A percentile compares a stretch with the other conserved stretches of the same genome.
These are phyloP conservation scores for Penicillium sp. DNA, from an alignment of 2,329 filamentous ascomycete species.

Conservation along the genomic window DNA sequence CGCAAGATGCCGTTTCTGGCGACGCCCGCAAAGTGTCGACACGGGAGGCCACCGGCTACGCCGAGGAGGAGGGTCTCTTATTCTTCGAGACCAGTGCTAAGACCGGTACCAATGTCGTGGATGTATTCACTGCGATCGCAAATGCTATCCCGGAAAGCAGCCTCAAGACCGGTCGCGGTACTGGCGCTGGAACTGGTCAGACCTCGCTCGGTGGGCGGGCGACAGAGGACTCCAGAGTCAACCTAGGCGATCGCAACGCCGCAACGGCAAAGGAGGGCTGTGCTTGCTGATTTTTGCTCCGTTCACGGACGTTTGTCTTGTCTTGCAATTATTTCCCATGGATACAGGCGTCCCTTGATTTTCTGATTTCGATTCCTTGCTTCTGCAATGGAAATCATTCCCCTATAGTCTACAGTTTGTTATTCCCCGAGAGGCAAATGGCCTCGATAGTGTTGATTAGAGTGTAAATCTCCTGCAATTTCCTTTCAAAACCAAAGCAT, in stretches of 20 bases:
- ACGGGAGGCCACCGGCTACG: slow-evolving; percentile 89
- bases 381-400: slow-evolving; percentile 2
- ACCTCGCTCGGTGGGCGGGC: slow-evolving; percentile 55
- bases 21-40: slow-evolving; percentile 86
- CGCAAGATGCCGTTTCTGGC: slow-evolving; percentile 63
- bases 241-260: slow-evolving; percentile 73
- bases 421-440: slow-evolving; percentile 4
- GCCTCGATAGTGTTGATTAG: slow-evolving; percentile 6
- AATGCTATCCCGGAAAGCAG: slow-evolving; percentile 98
- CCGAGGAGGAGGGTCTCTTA: slow-evolving; percentile 87
- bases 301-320: slow-evolving; percentile 4
- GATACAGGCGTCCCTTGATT: slow-evolving; percentile 19
- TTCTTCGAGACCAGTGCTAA: slow-evolving; percentile 99
- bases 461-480: slow-evolving; percentile 7
- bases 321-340: slow-evolving; percentile 19
- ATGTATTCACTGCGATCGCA: slow-evolving; percentile 97
- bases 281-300: slow-evolving; percentile 65
- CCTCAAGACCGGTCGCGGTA: slow-evolving; percentile 82
- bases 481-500: background rate
- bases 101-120: slow-evolving; percentile 88
- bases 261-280: slow-evolving; percentile 85
- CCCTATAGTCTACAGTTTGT: slow-evolving; percentile 6
- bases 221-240: slow-evolving; percentile 68
- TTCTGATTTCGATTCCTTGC: slow-evolving; percentile 6
- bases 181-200: slow-evolving; percentile 62